These are phyloP conservation scores for Saitozyma sp. DNA, from an alignment of 768 basidiomycete genomes.

Conservation along the genomic window DNA sequence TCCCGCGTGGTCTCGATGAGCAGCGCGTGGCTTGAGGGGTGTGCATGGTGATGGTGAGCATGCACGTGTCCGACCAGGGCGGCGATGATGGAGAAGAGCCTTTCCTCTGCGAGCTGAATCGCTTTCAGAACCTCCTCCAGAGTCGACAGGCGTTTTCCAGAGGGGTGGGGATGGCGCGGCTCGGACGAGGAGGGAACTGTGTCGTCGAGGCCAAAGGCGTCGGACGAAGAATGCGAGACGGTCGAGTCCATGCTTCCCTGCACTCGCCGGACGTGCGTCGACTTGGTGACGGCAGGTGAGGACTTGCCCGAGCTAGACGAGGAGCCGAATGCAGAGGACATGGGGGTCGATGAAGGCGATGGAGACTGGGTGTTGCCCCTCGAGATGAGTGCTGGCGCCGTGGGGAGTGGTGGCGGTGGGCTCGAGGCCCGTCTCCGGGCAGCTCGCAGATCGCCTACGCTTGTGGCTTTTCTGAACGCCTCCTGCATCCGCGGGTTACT, in stretches of 20 bases:
- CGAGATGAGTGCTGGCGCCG: slow-evolving; percentile 13
- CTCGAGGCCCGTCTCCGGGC: slow-evolving; percentile 20
- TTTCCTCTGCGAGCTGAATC: slow-evolving; percentile 79
- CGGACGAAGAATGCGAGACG: no score
- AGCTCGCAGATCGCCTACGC: slow-evolving; percentile 34
- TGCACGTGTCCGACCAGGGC: slow-evolving; percentile 98
- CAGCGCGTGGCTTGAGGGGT: slow-evolving; percentile 89
- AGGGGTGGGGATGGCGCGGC: no score
- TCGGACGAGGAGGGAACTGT: no score
- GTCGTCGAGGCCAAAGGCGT: no score
- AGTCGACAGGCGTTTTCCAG: no score
- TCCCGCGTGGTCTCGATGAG: slow-evolving; percentile 94
- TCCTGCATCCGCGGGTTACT: slow-evolving; percentile 29
- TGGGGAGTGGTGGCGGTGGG: slow-evolving; percentile 39
- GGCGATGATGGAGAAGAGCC: slow-evolving; percentile 88
- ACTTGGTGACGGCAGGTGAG: no score
- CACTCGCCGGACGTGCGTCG: no score
- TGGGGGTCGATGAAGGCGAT: slow-evolving; percentile 20
- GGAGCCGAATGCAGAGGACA: slow-evolving; percentile 29
- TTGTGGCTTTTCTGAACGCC: slow-evolving; percentile 28
- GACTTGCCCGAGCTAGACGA: slow-evolving; percentile 14
- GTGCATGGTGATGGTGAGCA: slow-evolving; percentile 81
- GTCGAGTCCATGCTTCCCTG: no score
- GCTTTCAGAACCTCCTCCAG: slow-evolving; percentile 6
- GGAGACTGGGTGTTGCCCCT: slow-evolving; percentile 11